Conservation (phyloP, 495 filamentous ascomycete genomes). For the Gamarada debralockiae region DNA sequence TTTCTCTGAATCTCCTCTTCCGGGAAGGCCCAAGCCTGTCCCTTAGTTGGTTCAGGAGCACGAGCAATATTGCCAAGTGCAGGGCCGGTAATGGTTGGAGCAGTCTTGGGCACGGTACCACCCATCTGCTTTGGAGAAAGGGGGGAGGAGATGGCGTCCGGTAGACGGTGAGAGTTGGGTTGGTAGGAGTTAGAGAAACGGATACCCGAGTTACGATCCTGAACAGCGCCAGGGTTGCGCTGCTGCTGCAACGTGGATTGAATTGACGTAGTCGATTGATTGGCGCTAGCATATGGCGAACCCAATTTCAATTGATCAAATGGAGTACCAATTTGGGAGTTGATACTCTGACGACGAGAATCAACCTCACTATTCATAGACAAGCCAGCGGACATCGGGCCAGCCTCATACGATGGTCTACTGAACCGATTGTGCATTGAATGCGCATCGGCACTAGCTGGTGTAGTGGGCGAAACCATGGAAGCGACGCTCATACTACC, state of each 20-base stretch:
- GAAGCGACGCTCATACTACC: constrained; percentile 51
- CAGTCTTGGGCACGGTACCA: constrained; percentile 53
- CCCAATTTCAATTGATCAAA: too few relatives aligned
- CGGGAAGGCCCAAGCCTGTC: constrained; percentile 79
- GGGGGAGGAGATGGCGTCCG: constrained; percentile 31
- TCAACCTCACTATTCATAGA: constrained; percentile 10
- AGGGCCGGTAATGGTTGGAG: constrained; percentile 73
- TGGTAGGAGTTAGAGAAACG: constrained; percentile 40
- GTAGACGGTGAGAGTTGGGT: constrained; percentile 39
- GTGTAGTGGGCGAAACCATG: constrained; percentile 41
- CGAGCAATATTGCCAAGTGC: constrained; percentile 74
- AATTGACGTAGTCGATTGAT: constrained; percentile 74
- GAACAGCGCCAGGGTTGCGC: constrained; percentile 46
- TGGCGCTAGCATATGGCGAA: constrained; percentile 72
- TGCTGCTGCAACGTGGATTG: constrained; percentile 48
- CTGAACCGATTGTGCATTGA: constrained; percentile 38
- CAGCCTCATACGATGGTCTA: constrained; percentile 11
- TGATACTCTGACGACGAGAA: constrained; percentile 74
- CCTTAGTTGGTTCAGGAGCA: constrained; percentile 75
- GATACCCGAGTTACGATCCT: constrained; percentile 62
- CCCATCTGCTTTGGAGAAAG: not conserved
- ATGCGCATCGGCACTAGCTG: not conserved
- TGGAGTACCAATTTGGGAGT: constrained; percentile 71
- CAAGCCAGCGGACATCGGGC: not conserved
- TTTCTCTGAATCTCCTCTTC: constrained; percentile 60